Percentiles rank a stretch among this genome's conserved stretches.
Conservation (phyloP, 495 filamentous ascomycete species). For the Corynascus novoguineensis region DNA sequence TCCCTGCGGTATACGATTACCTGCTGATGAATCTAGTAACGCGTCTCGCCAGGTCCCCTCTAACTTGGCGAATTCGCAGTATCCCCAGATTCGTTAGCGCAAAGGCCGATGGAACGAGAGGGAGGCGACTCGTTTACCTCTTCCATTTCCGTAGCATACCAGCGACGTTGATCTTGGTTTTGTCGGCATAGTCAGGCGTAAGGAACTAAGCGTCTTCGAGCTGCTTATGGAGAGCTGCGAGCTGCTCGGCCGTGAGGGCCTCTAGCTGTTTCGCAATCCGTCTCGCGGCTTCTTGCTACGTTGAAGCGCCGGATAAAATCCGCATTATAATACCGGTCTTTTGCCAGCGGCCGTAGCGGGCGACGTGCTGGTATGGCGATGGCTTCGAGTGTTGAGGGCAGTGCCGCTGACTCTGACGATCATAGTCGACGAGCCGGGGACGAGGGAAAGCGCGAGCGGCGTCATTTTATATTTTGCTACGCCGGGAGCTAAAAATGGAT, state of each 20-base stretch:
- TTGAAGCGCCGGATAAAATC: slow-evolving; percentile 18
- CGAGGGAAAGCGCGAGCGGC: slow-evolving; percentile 1
- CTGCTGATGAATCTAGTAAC: not conserved
- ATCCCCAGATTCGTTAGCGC: slow-evolving; percentile 15
- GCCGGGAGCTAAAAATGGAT: slow-evolving; percentile 9
- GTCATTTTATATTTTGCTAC: slow-evolving; percentile 4
- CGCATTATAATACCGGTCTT: not conserved
- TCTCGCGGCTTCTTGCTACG: slow-evolving; percentile 6
- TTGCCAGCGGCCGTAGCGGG: slow-evolving; percentile 3
- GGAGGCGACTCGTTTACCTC: slow-evolving; percentile 10
- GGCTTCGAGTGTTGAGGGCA: slow-evolving; percentile 7
- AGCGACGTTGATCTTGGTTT: slow-evolving; percentile 18
- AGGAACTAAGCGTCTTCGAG: slow-evolving; percentile 13
- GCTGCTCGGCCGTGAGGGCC: slow-evolving; percentile 11
- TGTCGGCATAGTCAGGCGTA: slow-evolving; percentile 14
- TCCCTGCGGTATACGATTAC: not conserved
- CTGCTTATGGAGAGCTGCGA: slow-evolving; percentile 11
- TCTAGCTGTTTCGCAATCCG: not conserved
- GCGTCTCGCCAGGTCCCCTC: not conserved
- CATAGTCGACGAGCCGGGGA: not conserved
- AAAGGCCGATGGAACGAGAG: not conserved
- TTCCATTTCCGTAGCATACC: slow-evolving; percentile 22
- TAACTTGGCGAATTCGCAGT: slow-evolving; percentile 7
- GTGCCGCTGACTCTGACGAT: not conserved
- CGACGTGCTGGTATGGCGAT: slow-evolving; percentile 12